Percentiles rank a stretch among this genome's conserved stretches.
Evolutionary conservation across 1,139 yeast species (phyloP).

Genomic region (Scheffersomyces illinoinensis): DNA sequence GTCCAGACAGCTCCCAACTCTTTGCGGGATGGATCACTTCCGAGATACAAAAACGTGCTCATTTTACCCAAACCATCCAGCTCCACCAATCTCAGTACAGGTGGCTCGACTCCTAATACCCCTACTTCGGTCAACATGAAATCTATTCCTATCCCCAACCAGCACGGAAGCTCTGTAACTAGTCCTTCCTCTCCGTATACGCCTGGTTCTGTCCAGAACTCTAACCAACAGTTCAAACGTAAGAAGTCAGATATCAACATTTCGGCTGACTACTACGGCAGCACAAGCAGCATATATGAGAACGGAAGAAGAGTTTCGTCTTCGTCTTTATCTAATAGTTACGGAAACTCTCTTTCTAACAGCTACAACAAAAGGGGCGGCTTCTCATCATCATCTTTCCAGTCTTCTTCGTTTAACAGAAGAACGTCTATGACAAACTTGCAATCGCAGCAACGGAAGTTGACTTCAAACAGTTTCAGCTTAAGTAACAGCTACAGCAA

Average conservation of each 20-base stretch:
- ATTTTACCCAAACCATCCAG: slow-evolving; percentile 43
- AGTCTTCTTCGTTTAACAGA: slow-evolving; percentile 20
- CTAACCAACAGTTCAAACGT: slow-evolving; percentile 41
- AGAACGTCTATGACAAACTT: slow-evolving; percentile 20
- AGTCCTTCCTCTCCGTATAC: slow-evolving; percentile 26
- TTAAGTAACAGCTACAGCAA: slow-evolving; percentile 8
- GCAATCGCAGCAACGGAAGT: slow-evolving; percentile 12
- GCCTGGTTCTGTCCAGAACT: slow-evolving; percentile 9
- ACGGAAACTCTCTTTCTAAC: slow-evolving; percentile 1
- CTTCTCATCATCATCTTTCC: slow-evolving; percentile 18
- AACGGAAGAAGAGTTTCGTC: slow-evolving; percentile 14
- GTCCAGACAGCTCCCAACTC: slow-evolving; percentile 4
- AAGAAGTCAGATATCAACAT: slow-evolving; percentile 41
- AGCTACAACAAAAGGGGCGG: slow-evolving; percentile 19
- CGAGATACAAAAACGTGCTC: slow-evolving; percentile 40
- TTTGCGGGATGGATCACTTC: slow-evolving; percentile 6
- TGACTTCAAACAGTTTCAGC: slow-evolving; percentile 8
- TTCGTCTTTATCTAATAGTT: slow-evolving; percentile 9
- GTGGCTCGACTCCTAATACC: slow-evolving; percentile 10
- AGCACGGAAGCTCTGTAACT: slow-evolving; percentile 12
- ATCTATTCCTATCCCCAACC: slow-evolving; percentile 28
- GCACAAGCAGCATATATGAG: slow-evolving; percentile 1
- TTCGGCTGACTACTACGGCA: slow-evolving; percentile 10
- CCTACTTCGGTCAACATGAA: slow-evolving; percentile 11
- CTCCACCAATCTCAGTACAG: neutral